Base-by-base conservation (phyloP, 1,284 basidiomycete species). In the Sanghuangporus sanghuang region DNA sequence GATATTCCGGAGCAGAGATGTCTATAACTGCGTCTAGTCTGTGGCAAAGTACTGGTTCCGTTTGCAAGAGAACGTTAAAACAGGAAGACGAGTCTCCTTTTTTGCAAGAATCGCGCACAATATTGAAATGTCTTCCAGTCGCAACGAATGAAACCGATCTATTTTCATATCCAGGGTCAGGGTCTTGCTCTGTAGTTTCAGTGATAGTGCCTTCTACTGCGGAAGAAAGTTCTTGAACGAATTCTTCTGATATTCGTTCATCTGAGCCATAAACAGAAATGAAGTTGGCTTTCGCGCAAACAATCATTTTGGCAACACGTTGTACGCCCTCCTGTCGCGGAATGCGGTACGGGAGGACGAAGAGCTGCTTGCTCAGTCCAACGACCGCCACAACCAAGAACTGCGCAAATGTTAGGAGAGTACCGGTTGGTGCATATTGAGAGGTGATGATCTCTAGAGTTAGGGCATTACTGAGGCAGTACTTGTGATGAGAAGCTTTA, bases 331-430 rank as follows among this genome's bases (percentile, higher is more conserved):
- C 40, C 16, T 59, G 35, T 42, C 53, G 54, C 18, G 64, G n/a
- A 27, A 63, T 32, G 18, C 50, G 57, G 52, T 6, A 18, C 9
- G 61, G 60, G 40, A 56, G 62, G 6, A 69, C 64, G 70, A 74
- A 72, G 42, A 89, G 64, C 70, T 90, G 86, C 48, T 76, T 80
- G 0, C 84, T 85, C 16, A 92, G 78, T 0, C 88, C 86, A 67
- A 85, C 78, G 1, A 93, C 67, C 7, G 92, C 85, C 64, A 95
- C 86, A 69, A 89, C 73, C 59, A 90, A 66, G 74, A 95, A 95
- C 74, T 96, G 94, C 52, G 87, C 81, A 69, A 95, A 90, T 0
- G 94, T 96, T 70, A 96, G 85, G 60, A 96, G 82, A 21, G 89
- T 85, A 61, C 93, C 93, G 57, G 85, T 76, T 27, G 79, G 75